These are phyloP conservation scores for Citrus sp. DNA, from an alignment of 345 rosid genomes.

Conservation along the genomic window DNA sequence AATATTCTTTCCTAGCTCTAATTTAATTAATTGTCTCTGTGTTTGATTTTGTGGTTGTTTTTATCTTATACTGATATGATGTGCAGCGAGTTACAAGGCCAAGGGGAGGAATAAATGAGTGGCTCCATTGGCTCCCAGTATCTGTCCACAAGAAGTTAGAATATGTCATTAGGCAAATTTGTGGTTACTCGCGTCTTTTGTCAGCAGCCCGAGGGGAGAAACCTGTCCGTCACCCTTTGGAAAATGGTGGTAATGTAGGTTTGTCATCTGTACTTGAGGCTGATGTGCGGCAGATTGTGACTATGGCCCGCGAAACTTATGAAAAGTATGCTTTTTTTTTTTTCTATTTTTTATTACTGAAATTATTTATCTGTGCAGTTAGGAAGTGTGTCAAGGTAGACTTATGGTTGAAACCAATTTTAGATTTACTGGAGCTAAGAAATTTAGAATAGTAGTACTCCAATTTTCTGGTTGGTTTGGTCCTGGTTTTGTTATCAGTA, in stretches of 20 bases:
- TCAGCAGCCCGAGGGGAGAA: constrained; percentile 36
- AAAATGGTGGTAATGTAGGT: constrained; percentile 66
- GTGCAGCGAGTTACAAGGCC: constrained; percentile 90
- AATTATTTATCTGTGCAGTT: neutral
- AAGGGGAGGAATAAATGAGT: constrained; percentile 86
- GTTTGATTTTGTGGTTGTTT: constrained; percentile 3
- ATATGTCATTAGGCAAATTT: constrained; percentile 49
- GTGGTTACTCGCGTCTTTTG: constrained; percentile 44
- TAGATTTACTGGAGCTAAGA: neutral
- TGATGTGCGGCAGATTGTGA: constrained; percentile 71
- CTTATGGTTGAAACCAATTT: neutral
- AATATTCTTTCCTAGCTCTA: neutral
- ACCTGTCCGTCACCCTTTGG: constrained; percentile 28
- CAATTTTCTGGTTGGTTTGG: neutral
- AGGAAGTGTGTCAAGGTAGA: neutral
- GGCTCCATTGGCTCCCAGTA: constrained; percentile 94
- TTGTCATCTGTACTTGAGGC: constrained; percentile 76
- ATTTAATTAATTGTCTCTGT: neutral
- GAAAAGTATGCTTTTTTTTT: constrained; percentile 56
- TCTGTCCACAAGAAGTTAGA: constrained; percentile 69
- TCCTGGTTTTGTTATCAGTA: neutral
- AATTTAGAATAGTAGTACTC: neutral
- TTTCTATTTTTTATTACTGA: constrained; percentile 2
- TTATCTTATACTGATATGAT: neutral
- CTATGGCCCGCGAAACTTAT: constrained; percentile 64